Percentiles rank a stretch among this genome's conserved stretches.
phyloP scores from a whole-genome alignment of 192 early-diverging fungal species.

The Geranomyces michiganensis region DNA sequence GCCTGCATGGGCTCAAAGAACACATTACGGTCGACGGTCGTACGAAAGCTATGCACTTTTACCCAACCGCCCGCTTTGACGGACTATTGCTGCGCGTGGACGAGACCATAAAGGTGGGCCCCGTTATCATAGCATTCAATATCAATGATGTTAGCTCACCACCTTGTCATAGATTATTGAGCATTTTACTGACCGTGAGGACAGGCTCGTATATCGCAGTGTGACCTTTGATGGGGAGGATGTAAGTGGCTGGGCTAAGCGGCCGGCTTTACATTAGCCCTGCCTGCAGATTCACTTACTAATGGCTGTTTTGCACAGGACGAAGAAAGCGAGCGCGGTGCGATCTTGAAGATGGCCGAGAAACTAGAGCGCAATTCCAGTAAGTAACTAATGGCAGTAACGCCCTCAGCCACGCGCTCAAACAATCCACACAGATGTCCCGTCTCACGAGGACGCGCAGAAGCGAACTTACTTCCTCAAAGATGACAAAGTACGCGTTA shows the following conservation, averaged over 20 bases:
- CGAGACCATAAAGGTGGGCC: constrained; percentile 45
- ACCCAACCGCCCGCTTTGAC: constrained; percentile 53
- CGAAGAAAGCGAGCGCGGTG: constrained; percentile 17
- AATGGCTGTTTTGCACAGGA: constrained; percentile 13
- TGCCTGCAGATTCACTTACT: no score
- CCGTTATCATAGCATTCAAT: not conserved
- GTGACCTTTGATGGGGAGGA: constrained; percentile 50
- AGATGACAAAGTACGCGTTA: constrained; percentile 53
- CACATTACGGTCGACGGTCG: constrained; percentile 54
- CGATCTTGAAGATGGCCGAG: constrained; percentile 61
- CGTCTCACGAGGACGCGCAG: constrained; percentile 42
- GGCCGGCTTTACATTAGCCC: no score
- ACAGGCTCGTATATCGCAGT: constrained; percentile 55
- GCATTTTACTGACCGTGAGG: constrained; percentile 57
- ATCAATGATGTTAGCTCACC: not conserved
- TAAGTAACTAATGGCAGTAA: constrained; percentile 3
- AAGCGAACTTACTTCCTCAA: constrained; percentile 62
- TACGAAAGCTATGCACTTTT: constrained; percentile 63
- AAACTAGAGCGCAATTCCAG: constrained; percentile 53
- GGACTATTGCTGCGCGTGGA: constrained; percentile 57
- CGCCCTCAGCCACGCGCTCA: no score
- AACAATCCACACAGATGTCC: constrained; percentile 29
- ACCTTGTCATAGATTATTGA: constrained; percentile 43
- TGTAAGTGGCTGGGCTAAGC: constrained; percentile 8
- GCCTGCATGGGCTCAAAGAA: constrained; percentile 57